Conservation (phyloP, 1,284 basidiomycete genomes). For the Farysia itapuensis region DNA sequence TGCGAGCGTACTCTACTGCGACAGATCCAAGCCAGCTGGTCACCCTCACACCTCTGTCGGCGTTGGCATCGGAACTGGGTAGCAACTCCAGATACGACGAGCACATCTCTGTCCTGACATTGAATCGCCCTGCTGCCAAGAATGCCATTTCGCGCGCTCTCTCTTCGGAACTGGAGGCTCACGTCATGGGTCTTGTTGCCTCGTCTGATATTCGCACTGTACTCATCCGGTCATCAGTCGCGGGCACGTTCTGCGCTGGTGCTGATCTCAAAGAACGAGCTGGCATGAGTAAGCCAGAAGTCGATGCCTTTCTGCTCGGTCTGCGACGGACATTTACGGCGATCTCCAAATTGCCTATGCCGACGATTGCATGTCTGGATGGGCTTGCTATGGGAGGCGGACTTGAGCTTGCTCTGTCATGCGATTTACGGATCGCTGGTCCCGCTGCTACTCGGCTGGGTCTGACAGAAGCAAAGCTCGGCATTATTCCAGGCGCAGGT, state of each 20-base stretch:
- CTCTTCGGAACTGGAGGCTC: conserved; percentile 71
- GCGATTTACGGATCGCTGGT: conserved; percentile 80
- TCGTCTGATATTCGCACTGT: conserved; percentile 28
- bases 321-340: conserved; percentile 73
- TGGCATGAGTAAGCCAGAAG: conserved; percentile 67
- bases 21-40: conserved; percentile 15
- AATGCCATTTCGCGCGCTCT: conserved; percentile 83
- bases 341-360: conserved; percentile 78
- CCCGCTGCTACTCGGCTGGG: conserved; percentile 74
- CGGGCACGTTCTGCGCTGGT: conserved; percentile 70
- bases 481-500: conserved; percentile 79
- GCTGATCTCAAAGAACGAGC: conserved; percentile 85
- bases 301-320: conserved; percentile 76
- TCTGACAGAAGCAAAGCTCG: conserved; percentile 78
- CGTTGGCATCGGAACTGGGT: conserved; percentile 10
- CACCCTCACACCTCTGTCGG: conserved; percentile 14
- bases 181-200: conserved; percentile 63
- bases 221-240: conserved; percentile 31
- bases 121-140: conserved; percentile 80
- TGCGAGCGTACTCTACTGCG: conserved; percentile 20
- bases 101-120: conserved; percentile 61
- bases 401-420: conserved; percentile 80
- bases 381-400: conserved; percentile 90
- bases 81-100: conserved; percentile 14
- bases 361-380: conserved; percentile 88